phyloP scores from a whole-genome alignment of 306 rosid species.

The Purshia tridentata region DNA sequence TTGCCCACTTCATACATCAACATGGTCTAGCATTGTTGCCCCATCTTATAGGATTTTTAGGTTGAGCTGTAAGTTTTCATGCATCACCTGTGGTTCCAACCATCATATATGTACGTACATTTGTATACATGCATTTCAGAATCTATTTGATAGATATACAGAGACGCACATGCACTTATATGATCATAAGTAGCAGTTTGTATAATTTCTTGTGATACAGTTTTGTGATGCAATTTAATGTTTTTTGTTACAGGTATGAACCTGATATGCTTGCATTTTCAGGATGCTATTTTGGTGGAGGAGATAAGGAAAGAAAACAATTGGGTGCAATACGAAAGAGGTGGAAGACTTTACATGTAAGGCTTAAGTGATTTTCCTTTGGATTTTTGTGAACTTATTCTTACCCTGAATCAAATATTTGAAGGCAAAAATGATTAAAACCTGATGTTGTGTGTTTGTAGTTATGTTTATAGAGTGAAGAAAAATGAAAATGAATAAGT shows the following conservation, averaged over 20 bases:
- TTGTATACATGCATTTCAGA: background rate
- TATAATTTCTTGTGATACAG: conserved; percentile 11
- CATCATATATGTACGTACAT: background rate
- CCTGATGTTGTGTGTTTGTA: background rate
- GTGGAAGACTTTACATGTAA: conserved; percentile 98
- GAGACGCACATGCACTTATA: background rate
- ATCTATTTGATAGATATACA: background rate
- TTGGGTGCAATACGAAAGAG: conserved; percentile 86
- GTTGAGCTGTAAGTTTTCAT: background rate
- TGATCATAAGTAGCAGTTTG: background rate
- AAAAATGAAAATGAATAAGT: background rate
- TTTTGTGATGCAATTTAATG: conserved; percentile 21
- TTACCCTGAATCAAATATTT: conserved; percentile 9
- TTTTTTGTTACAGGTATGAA: conserved; percentile 67
- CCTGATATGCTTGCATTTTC: conserved; percentile 99
- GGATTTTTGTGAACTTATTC: background rate
- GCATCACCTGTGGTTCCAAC: background rate
- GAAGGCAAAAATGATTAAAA: background rate
- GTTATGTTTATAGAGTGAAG: background rate
- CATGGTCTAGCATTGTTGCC: background rate
- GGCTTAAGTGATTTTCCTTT: conserved; percentile 28
- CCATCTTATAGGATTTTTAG: conserved; percentile 9
- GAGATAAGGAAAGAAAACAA: conserved; percentile 85
- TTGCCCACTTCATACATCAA: background rate
- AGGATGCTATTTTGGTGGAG: conserved; percentile 97